Percentiles rank a stretch among this genome's conserved stretches.
These are phyloP conservation scores for Protea cynaroides DNA, from an alignment of 164 flowering plant species.

Conservation along the genomic window DNA sequence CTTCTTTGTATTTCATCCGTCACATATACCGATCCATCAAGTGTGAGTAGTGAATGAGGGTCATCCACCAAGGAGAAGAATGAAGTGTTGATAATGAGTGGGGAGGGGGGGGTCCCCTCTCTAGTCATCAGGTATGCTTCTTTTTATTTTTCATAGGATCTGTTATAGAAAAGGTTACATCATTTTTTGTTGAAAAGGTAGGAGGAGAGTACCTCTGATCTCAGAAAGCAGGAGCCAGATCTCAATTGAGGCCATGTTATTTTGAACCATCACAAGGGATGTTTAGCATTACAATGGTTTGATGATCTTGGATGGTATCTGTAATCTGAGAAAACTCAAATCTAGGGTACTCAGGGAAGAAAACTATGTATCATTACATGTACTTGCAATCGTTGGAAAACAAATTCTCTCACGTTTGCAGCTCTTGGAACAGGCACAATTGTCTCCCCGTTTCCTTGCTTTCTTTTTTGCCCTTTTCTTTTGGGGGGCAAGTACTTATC, in stretches of 20 bases:
- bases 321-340: background rate
- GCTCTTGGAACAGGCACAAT: no score
- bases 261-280: background rate
- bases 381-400: background rate
- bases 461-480: no score
- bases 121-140: background rate
- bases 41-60: constrained; percentile 10
- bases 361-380: background rate
- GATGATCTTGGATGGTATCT: background rate
- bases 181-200: background rate
- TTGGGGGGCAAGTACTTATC: no score
- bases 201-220: background rate
- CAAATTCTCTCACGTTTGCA: background rate
- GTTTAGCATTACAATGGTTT: no score
- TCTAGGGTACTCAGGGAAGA: background rate
- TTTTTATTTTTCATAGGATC: background rate
- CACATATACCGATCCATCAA: constrained; percentile 23
- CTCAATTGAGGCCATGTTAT: background rate
- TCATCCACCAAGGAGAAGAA: no score
- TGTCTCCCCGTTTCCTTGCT: no score
- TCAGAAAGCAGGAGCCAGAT: background rate
- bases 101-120: background rate
- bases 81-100: no score
- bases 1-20: constrained; percentile 20
- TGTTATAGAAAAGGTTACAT: background rate